A percentile compares a stretch with the other conserved stretches of the same genome.
These are phyloP conservation scores for Kwoniella bestiolae DNA, from an alignment of 768 basidiomycete species.

Conservation along the genomic window DNA sequence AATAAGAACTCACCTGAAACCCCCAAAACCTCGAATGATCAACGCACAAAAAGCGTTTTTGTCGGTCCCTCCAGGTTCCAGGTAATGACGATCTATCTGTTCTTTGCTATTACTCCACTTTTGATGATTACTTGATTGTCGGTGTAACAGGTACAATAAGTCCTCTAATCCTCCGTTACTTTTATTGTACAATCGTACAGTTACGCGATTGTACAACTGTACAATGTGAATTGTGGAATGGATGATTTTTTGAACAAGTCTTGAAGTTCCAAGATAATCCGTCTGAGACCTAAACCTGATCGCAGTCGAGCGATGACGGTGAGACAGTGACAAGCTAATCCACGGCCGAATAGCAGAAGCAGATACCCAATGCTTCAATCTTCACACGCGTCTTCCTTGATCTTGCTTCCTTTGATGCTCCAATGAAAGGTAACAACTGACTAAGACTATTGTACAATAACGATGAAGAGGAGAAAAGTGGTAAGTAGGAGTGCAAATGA, in stretches of 20 bases:
- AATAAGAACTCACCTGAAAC: not conserved
- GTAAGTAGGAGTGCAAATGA: not conserved
- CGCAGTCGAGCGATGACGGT: too few relatives aligned
- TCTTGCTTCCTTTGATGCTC: not conserved
- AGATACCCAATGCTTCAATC: too few relatives aligned
- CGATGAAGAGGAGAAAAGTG: not conserved
- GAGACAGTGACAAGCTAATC: not conserved
- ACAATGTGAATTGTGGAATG: not conserved
- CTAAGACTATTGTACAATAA: not conserved
- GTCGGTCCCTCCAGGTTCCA: too few relatives aligned
- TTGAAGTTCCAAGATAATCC: not conserved
- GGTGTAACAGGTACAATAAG: conserved; percentile 9
- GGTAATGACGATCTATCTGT: too few relatives aligned
- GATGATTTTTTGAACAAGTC: not conserved
- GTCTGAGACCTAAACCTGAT: not conserved
- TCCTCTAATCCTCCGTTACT: too few relatives aligned
- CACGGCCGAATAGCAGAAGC: not conserved
- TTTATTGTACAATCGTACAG: not conserved
- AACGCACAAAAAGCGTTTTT: conserved; percentile 15
- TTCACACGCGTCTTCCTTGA: not conserved
- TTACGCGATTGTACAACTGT: not conserved
- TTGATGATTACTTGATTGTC: conserved; percentile 3
- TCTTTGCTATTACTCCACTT: not conserved
- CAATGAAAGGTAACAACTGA: not conserved
- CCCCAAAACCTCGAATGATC: not conserved